Base-by-base conservation (phyloP, 306 rosid species). In the Cucumis hystrix region DNA sequence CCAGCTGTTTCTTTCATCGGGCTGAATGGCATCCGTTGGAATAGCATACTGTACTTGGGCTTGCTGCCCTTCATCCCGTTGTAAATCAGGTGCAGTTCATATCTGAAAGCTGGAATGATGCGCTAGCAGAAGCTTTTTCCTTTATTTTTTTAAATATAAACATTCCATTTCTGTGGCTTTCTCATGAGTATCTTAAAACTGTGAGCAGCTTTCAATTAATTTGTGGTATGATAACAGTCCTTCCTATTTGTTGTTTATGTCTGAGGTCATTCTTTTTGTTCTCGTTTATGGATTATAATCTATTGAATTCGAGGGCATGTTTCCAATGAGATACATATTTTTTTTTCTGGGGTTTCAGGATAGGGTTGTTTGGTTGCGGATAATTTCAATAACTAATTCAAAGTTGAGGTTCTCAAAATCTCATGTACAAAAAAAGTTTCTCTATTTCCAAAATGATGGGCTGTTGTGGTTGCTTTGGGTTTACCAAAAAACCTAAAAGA, bases 1-100 rank as follows among this genome's bases (percentile, higher is more conserved):
- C 79, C 60, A 85, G 87, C 81, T 84, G 79, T 77, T 87, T 88
- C 69, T 83, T 82, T 79, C 98, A 93, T 80, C 86, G 90, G 81
- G 97, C 96, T 25, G 98, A 93, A 82, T 93, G 98, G 98, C 98
- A 93, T 84, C 98, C 98, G 18, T 83, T 91, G 66, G 82, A 91
- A 89, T 89, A 88, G 79, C 87, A 76, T n/a, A 76, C 87, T 49
- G 80, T 76, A 86, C 64, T 78, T 7, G 96, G 97, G 92, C 89
- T 80, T 83, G 82, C 78, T 75, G 93, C 93, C 89, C 83, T 85
- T 68, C 79, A 35, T 82, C 79, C 76, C 79, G 55, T 72, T 78
- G 79, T 8, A 52, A 78, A 49, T 69, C 71, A 56, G 75, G 71
- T 65, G 43, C 59, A 39, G 40, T 77, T 77, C 72, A 25, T 47